Evolutionary conservation across 768 basidiomycete species (phyloP), one percentile per base, ranked within the genome.

Genomic region (Kwoniella europaea): DNA sequence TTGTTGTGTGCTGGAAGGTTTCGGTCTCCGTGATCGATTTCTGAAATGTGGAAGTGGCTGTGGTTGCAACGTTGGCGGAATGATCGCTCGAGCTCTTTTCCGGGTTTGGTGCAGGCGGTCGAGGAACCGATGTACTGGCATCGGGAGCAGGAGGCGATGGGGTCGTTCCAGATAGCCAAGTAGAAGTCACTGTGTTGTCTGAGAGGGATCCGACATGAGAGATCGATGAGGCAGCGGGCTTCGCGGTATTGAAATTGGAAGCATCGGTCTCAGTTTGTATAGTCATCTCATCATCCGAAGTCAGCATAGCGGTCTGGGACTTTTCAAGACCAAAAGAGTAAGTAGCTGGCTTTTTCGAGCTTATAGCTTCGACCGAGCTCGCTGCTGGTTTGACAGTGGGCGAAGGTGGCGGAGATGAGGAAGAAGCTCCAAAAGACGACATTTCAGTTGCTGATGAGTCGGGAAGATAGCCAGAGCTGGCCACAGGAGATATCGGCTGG

Each of bases 11-110:
- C 22, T 58, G 24, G 18, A 35, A 35, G 16, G 22, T 58, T 9
- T 16, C 57, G 13, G 57, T 58, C 15, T 58, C 5, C 10, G 57
- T 27, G 2, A n/a, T 10, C 27, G 57, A 58, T 13, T 10, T 12
- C 29, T 24, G 57, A 58, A 41, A 58, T 27, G 57, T 58, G 4
- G 57, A 58, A 58, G 57, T 58, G 27, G 29, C 22, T 16, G 57
- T 58, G 24, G 57, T 24, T 10, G 3, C 57, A 3, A 29, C 46
- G 10, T 18, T 50, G 12, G 10, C 10, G 10, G 46, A 35, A 35
- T 35, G 35, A 35, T 35, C 10, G 46, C 46, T 50, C 46, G 46
- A 50, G 46, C 44, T 44, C 15, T 44, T 16, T 16, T 10, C 44
- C 10, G 44, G 15, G 44, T 15, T 10, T 50, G 46, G 13, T 50